Evolutionary conservation across 2,329 filamentous ascomycete species (phyloP).

Genomic region (Cytospora mali): DNA sequence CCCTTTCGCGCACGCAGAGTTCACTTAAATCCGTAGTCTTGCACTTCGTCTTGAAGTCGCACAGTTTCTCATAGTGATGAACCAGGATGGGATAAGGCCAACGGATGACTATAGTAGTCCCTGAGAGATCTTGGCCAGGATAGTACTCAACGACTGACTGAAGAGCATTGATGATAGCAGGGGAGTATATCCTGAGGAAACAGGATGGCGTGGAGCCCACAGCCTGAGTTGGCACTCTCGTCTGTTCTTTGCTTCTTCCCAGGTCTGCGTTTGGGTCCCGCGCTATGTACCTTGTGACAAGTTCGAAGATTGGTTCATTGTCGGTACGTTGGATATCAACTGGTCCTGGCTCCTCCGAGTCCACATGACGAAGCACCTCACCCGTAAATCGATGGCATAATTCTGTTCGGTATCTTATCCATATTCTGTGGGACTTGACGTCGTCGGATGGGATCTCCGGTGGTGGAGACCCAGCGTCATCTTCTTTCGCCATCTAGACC

Average conservation of each 20-base stretch:
- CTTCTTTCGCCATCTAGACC: not conserved
- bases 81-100: constrained; percentile 34
- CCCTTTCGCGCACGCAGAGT: constrained; percentile 28
- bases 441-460: not conserved
- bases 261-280: not conserved
- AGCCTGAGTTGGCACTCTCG: not conserved
- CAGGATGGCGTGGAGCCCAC: constrained; percentile 23
- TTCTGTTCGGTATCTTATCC: constrained; percentile 30
- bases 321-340: not conserved
- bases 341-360: not conserved
- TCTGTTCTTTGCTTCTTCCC: not conserved
- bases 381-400: constrained; percentile 26
- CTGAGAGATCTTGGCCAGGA: constrained; percentile 32
- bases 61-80: constrained; percentile 36
- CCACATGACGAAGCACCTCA: constrained; percentile 19
- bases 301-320: constrained; percentile 11
- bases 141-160: constrained; percentile 36
- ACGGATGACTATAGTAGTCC: constrained; percentile 26
- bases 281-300: constrained; percentile 12
- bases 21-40: constrained; percentile 11
- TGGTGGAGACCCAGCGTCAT: not conserved
- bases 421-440: not conserved
- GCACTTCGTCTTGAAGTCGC: constrained; percentile 21
- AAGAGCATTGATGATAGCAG: constrained; percentile 32
- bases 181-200: constrained; percentile 31